phyloP scores from a whole-genome alignment of 1,284 basidiomycete species.

The Pterula multifida region DNA sequence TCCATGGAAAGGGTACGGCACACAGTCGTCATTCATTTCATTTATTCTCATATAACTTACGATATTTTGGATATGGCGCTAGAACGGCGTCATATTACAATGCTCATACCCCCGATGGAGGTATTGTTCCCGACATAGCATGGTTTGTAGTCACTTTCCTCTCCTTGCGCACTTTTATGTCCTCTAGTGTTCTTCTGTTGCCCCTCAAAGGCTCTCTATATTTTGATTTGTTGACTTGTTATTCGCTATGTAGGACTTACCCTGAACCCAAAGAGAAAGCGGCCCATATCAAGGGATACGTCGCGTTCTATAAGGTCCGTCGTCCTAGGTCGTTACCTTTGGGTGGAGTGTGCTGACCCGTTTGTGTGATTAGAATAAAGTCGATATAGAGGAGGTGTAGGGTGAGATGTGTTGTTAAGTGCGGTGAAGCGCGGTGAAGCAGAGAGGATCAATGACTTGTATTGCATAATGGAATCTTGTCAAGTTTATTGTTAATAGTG shows the following conservation, averaged over 20 bases:
- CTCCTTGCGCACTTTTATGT: not conserved
- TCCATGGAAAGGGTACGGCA: conserved; percentile 52
- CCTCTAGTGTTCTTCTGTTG: not conserved
- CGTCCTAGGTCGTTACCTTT: too few species aligned
- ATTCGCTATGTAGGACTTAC: conserved; percentile 39
- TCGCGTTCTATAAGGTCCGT: conserved; percentile 66
- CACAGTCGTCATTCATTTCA: conserved; percentile 1
- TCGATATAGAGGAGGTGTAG: too few species aligned
- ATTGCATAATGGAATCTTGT: too few species aligned
- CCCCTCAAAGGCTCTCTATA: not conserved
- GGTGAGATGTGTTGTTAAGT: too few species aligned
- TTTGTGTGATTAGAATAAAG: too few species aligned
- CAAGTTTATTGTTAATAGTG: too few species aligned
- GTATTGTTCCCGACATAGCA: conserved; percentile 40
- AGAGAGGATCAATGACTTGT: too few species aligned
- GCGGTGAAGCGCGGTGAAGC: too few species aligned
- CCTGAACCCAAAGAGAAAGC: conserved; percentile 38
- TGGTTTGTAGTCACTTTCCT: too few species aligned
- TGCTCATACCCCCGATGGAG: conserved; percentile 30
- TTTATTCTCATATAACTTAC: conserved; percentile 5
- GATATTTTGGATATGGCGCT: not conserved
- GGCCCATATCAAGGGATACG: conserved; percentile 40
- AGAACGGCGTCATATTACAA: conserved; percentile 55
- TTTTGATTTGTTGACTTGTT: not conserved
- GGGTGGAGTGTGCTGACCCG: too few species aligned